phyloP scores from a whole-genome alignment of 495 filamentous ascomycete genomes.

The Staphylotrichum longicolle region DNA sequence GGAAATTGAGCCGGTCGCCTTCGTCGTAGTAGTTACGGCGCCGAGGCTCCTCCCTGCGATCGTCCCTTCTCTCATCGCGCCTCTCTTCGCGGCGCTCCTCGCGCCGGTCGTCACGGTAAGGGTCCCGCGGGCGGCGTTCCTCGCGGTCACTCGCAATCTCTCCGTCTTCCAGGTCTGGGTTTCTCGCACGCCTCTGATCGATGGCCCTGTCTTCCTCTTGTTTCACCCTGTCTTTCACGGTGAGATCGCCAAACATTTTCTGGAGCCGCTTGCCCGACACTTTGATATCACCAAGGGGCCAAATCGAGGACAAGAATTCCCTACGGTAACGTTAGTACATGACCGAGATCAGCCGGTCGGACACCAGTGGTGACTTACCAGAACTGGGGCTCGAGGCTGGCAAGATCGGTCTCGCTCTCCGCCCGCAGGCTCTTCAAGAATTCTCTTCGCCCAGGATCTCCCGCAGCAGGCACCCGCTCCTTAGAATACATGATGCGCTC shows the following conservation, averaged over 20 bases:
- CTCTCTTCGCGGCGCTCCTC: slow-evolving; percentile 29
- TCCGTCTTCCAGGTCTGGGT: slow-evolving; percentile 37
- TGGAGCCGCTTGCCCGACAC: slow-evolving; percentile 43
- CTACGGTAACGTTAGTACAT: slow-evolving; percentile 27
- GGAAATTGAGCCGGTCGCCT: slow-evolving; percentile 37
- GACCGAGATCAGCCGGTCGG: not conserved
- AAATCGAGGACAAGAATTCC: slow-evolving; percentile 42
- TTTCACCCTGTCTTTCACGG: slow-evolving; percentile 30
- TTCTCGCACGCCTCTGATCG: slow-evolving; percentile 19
- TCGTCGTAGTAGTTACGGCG: slow-evolving; percentile 38
- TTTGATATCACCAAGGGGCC: slow-evolving; percentile 41
- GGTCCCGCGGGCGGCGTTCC: slow-evolving; percentile 37
- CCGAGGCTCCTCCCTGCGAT: slow-evolving; percentile 34
- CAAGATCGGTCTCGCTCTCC: slow-evolving; percentile 37
- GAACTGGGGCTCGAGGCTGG: slow-evolving; percentile 46
- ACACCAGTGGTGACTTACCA: slow-evolving; percentile 35
- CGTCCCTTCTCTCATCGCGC: slow-evolving; percentile 38
- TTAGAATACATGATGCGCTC: slow-evolving; percentile 45
- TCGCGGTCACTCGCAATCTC: slow-evolving; percentile 39
- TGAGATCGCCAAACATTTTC: slow-evolving; percentile 47
- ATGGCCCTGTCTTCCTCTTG: slow-evolving; percentile 26
- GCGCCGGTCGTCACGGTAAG: slow-evolving; percentile 36
- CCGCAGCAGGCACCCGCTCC: slow-evolving; percentile 41
- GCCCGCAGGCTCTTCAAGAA: slow-evolving; percentile 42
- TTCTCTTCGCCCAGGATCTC: slow-evolving; percentile 47